Evolutionary conservation across 495 filamentous ascomycete species (phyloP), one percentile per base, ranked within the genome.

Genomic region (Daldinia bambusicola): DNA sequence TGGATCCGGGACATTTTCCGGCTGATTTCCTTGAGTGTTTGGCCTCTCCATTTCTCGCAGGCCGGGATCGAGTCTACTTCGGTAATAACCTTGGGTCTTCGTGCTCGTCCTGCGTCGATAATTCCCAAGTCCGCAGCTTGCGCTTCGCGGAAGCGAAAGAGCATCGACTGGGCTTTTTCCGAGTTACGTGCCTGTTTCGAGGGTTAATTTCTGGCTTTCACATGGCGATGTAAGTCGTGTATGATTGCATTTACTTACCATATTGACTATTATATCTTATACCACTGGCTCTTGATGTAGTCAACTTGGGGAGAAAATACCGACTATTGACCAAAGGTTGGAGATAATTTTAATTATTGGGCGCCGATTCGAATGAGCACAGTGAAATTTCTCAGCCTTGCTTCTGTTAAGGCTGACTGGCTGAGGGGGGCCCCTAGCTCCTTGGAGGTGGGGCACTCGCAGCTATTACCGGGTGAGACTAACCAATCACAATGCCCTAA

Each of bases 91-190:
- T 95, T 96, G 37, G 95, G 95, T 9, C 95, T 93, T 5, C 94
- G 89, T 7, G 93, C 90, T 41, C 94, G 92, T n/a, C 92, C 91
- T 7, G 91, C 90, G 81, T 97, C 94, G 82, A 98, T 92, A 73
- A 98, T 98, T 76, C 95, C 95, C 38, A 97, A 85, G 79, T 97
- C 94, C 63, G 95, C 94, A 60, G 96, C 96, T 85, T 98, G 95
- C 75, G 94, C 90, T 76, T 97, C 95, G 79, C 96, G 93, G 87
- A 99, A 99, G 85, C 95, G 95, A 84, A 97, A 99, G 80, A 99
- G 96, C 95, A 99, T 99, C 22, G 95, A 98, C 81, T 99, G 95
- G 66, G 95, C 95, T 83, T 98, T 98, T 87, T 98, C 95, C 32
- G 91, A 93, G 80, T 99, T 99, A 41, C 86, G 86, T 71, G 86